These are phyloP conservation scores for Pseudogymnoascus sp. DNA, from an alignment of 2,329 filamentous ascomycete species.

Conservation along the genomic window DNA sequence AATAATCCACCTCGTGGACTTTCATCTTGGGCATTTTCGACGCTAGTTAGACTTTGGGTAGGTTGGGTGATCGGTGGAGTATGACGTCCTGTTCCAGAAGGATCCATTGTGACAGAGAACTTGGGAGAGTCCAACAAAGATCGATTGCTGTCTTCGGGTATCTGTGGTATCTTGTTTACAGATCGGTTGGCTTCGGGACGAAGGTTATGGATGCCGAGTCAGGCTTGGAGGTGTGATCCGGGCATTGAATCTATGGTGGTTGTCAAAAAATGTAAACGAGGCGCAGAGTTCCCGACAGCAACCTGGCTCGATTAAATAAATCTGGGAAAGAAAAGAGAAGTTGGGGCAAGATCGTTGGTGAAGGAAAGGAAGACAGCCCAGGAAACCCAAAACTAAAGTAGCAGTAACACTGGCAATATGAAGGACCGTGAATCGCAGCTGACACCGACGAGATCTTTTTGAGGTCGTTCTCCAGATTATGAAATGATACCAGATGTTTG, in stretches of 20 bases:
- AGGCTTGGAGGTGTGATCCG: background rate
- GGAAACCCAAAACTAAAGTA: background rate
- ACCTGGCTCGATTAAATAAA: background rate
- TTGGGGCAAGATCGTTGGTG: background rate
- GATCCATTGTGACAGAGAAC: background rate
- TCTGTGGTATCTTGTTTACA: background rate
- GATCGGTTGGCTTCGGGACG: background rate
- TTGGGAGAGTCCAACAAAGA: background rate
- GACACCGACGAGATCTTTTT: background rate
- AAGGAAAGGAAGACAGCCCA: background rate
- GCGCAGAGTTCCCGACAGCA: background rate
- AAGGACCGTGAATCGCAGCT: background rate
- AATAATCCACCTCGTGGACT: background rate
- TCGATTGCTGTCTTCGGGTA: background rate
- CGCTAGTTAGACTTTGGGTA: background rate
- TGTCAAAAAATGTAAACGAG: background rate
- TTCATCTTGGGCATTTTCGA: background rate
- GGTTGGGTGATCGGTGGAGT: background rate
- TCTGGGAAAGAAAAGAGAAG: background rate
- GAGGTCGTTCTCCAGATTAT: background rate
- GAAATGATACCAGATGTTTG: background rate
- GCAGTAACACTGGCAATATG: background rate
- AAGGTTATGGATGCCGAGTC: background rate
- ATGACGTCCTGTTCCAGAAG: background rate
- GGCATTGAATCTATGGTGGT: background rate